Conservation (phyloP, 306 rosid genomes). For the Quercus mongolica region DNA sequence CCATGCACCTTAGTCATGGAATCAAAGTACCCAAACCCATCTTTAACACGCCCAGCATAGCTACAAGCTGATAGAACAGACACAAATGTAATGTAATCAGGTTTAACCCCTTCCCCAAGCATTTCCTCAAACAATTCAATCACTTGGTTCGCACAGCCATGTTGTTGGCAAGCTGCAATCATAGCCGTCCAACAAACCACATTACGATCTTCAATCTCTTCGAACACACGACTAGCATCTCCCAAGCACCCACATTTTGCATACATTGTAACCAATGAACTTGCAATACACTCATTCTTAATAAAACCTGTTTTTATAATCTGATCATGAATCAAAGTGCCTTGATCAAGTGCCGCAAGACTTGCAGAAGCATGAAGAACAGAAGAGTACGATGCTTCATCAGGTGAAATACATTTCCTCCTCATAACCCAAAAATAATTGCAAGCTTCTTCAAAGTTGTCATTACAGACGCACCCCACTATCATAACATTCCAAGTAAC, state of each 20-base stretch:
- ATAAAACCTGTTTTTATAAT: constrained; percentile 46
- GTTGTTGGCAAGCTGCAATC: constrained; percentile 60
- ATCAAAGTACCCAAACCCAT: constrained; percentile 48
- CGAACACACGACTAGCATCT: constrained; percentile 40
- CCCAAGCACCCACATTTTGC: constrained; percentile 55
- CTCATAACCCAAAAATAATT: constrained; percentile 41
- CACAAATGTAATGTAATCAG: constrained; percentile 56
- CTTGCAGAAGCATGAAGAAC: constrained; percentile 50
- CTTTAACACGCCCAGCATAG: constrained; percentile 54
- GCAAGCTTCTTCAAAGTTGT: constrained; percentile 48
- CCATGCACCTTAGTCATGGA: constrained; percentile 47
- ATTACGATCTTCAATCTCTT: constrained; percentile 36
- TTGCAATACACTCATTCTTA: constrained; percentile 34
- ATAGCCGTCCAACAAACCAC: constrained; percentile 70
- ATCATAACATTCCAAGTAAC: constrained; percentile 61
- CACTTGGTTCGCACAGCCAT: constrained; percentile 49
- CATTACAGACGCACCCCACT: constrained; percentile 32
- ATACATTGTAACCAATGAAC: constrained; percentile 58
- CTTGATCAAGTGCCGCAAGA: constrained; percentile 47
- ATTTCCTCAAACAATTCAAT: constrained; percentile 51
- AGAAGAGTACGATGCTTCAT: constrained; percentile 55
- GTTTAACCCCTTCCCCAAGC: constrained; percentile 45
- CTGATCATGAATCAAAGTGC: constrained; percentile 44
- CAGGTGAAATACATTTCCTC: constrained; percentile 46
- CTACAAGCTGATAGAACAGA: constrained; percentile 62